These are phyloP conservation scores for Saccharum officinarum DNA, from an alignment of 176 grass and related monocot species.

Conservation along the genomic window DNA sequence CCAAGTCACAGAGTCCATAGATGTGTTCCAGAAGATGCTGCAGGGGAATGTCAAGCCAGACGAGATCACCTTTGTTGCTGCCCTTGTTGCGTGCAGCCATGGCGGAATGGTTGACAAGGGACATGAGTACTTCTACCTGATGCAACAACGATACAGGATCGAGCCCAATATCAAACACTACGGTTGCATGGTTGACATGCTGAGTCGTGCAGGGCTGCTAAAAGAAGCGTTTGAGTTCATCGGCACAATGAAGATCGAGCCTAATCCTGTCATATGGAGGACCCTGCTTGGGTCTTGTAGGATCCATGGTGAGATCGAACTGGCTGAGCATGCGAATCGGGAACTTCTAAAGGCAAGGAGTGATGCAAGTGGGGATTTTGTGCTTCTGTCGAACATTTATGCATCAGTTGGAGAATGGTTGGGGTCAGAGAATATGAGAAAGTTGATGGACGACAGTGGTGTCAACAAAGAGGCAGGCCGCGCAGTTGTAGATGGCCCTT, in stretches of 20 bases:
- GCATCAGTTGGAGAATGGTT: slow-evolving; percentile 78
- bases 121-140: slow-evolving; percentile 61
- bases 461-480: slow-evolving; percentile 69
- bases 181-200: slow-evolving; percentile 86
- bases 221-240: slow-evolving; percentile 85
- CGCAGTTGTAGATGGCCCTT: slow-evolving; percentile 43
- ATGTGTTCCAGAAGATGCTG: slow-evolving; percentile 70
- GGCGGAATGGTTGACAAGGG: slow-evolving; percentile 67
- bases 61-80: slow-evolving; percentile 82
- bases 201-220: slow-evolving; percentile 73
- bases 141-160: slow-evolving; percentile 67
- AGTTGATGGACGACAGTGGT: slow-evolving; percentile 81
- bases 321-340: slow-evolving; percentile 61
- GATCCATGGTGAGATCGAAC: slow-evolving; percentile 70
- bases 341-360: slow-evolving; percentile 58
- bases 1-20: slow-evolving; percentile 46
- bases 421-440: slow-evolving; percentile 69
- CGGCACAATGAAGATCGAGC: slow-evolving; percentile 64
- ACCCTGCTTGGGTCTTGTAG: slow-evolving; percentile 80
- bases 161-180: slow-evolving; percentile 82
- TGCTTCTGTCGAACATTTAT: slow-evolving; percentile 85
- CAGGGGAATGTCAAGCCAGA: slow-evolving; percentile 57
- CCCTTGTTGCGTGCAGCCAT: slow-evolving; percentile 80
- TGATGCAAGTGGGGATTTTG: slow-evolving; percentile 77
- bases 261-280: slow-evolving; percentile 84